Evolutionary conservation across 108 stramenopile species (phyloP).

Genomic region (Pseudonitzschia pungens): DNA sequence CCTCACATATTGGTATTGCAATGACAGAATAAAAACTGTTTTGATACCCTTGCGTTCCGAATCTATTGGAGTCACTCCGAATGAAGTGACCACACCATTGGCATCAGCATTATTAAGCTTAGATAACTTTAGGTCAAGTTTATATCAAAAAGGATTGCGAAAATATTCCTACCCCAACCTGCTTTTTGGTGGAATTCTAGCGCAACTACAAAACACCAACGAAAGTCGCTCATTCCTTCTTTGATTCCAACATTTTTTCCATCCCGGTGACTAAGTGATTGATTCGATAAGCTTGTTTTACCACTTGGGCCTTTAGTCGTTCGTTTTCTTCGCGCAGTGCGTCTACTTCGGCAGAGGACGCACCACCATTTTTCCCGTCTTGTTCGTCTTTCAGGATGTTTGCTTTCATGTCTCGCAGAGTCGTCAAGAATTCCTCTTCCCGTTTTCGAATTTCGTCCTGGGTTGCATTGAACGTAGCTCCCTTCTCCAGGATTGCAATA

Average conservation of each 20-base stretch:
- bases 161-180: not conserved
- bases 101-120: not conserved
- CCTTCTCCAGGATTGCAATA: constrained; percentile 46
- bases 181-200: not conserved
- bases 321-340: constrained; percentile 52
- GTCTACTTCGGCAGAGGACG: constrained; percentile 35
- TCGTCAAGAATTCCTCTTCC: constrained; percentile 45
- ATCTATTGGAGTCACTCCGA: no score
- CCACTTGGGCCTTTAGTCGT: constrained; percentile 34
- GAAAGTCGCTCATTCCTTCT: not conserved
- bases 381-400: constrained; percentile 36
- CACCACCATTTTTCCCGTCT: constrained; percentile 8
- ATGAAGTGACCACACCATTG: no score
- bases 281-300: constrained; percentile 63
- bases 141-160: not conserved
- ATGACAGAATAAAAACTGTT: no score
- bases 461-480: constrained; percentile 44
- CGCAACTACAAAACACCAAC: not conserved
- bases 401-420: constrained; percentile 42
- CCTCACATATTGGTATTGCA: no score
- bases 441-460: constrained; percentile 46
- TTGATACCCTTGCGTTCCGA: no score
- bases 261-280: constrained; percentile 41
- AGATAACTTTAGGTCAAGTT: not conserved
- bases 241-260: constrained; percentile 30